These are phyloP conservation scores for Zygnema circumcarinatum DNA, from an alignment of 139 green algal genomes.

Conservation along the genomic window DNA sequence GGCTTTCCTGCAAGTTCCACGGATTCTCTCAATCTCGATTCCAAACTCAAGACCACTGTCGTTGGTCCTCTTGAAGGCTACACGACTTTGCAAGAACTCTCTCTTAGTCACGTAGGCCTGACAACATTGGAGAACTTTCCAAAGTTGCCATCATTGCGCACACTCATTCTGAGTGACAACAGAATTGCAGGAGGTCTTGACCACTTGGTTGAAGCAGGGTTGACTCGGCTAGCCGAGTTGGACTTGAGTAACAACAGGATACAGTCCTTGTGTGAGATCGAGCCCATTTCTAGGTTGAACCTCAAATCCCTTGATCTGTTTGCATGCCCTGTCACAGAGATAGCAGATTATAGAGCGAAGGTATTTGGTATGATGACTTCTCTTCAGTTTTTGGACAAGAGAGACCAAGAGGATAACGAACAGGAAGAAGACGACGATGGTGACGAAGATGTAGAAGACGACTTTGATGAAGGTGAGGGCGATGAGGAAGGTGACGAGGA, in stretches of 20 bases:
- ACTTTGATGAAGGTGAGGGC: not conserved
- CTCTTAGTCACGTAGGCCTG: conserved; percentile 32
- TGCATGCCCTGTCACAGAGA: conserved; percentile 48
- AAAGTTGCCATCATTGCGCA: conserved; percentile 32
- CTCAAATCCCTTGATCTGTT: conserved; percentile 58
- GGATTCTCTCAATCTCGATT: conserved; percentile 34
- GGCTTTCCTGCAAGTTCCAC: not conserved
- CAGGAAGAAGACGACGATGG: conserved; percentile 39
- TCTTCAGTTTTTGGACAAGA: conserved; percentile 54
- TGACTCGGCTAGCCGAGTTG: conserved; percentile 25
- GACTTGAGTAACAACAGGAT: conserved; percentile 62
- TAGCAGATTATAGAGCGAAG: conserved; percentile 43
- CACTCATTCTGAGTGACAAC: conserved; percentile 60
- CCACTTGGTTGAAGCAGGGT: conserved; percentile 21
- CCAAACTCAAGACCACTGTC: not conserved
- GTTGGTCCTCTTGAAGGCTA: conserved; percentile 16
- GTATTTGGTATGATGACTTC: conserved; percentile 55
- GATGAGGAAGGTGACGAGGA: conserved; percentile 2
- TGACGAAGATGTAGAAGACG: conserved; percentile 28
- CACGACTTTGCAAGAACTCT: conserved; percentile 38
- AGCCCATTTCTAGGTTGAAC: conserved; percentile 41
- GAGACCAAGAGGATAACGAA: conserved; percentile 36
- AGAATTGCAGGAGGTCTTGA: conserved; percentile 60
- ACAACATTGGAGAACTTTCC: conserved; percentile 52
- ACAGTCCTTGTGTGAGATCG: conserved; percentile 39